Evolutionary conservation across 805 yeast species (phyloP).

Genomic region (Saccharomycopsis babjevae): DNA sequence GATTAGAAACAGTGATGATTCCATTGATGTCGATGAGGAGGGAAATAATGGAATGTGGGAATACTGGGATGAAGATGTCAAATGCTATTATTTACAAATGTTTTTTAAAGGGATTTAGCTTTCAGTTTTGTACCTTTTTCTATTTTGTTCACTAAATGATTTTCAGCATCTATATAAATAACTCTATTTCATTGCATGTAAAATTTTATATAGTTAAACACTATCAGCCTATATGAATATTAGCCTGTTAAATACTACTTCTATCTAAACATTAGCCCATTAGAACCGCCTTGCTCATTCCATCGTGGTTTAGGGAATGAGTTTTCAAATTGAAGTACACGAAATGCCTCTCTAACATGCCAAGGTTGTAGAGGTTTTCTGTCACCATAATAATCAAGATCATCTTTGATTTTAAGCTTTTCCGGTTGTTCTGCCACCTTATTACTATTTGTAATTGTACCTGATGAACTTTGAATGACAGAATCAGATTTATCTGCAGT

Average conservation of each 20-base stretch:
- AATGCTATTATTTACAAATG: slow-evolving; percentile 62
- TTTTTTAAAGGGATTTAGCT: slow-evolving; percentile 30
- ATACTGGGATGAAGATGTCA: slow-evolving; percentile 62
- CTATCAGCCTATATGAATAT: no score
- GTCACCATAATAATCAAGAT: neutral
- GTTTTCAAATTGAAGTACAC: slow-evolving; percentile 14
- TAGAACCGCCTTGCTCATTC: slow-evolving; percentile 16
- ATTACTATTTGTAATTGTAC: neutral
- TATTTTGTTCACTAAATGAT: no score
- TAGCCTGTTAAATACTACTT: no score
- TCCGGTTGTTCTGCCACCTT: neutral
- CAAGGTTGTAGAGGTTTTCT: slow-evolving; percentile 12
- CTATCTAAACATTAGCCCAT: slow-evolving; percentile 16
- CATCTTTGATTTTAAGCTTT: neutral
- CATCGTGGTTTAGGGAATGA: slow-evolving; percentile 12
- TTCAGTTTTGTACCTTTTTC: no score
- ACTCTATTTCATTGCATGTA: no score
- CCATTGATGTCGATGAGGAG: slow-evolving; percentile 20
- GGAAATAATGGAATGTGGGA: slow-evolving; percentile 41
- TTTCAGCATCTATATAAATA: no score
- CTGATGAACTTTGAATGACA: neutral
- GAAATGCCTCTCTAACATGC: slow-evolving; percentile 17
- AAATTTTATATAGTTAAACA: no score
- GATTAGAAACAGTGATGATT: slow-evolving; percentile 22
- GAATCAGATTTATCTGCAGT: neutral